Evolutionary conservation across 148 eudicot genomes (phyloP).

Genomic region (Cornus controversa): DNA sequence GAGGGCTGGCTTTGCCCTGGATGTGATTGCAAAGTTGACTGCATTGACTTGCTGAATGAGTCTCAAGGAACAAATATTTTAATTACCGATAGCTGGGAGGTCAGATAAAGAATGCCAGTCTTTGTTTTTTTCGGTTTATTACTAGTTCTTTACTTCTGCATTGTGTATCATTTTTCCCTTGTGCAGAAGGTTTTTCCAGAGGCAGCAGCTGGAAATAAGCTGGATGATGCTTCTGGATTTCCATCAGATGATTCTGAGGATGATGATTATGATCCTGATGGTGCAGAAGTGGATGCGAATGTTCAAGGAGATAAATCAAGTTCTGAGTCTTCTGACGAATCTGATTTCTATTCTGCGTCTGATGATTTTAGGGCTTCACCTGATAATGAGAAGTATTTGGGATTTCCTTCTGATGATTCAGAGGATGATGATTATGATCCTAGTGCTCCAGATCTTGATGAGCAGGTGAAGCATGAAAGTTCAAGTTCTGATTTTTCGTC

Average conservation of each 20-base stretch:
- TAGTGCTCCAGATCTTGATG: constrained; percentile 41
- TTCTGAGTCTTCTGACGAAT: constrained; percentile 61
- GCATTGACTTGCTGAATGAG: constrained; percentile 77
- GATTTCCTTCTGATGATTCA: constrained; percentile 84
- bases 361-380: constrained; percentile 50
- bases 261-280: constrained; percentile 76
- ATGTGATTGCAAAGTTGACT: constrained; percentile 92
- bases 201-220: constrained; percentile 52
- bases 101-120: constrained; percentile 18
- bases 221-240: constrained; percentile 52
- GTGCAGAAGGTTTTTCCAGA: constrained; percentile 89
- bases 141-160: neutral
- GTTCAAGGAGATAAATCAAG: constrained; percentile 47
- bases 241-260: constrained; percentile 94
- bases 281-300: constrained; percentile 39
- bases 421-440: constrained; percentile 94
- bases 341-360: constrained; percentile 58
- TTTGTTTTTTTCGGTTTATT: neutral
- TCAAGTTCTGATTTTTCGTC: constrained; percentile 91
- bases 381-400: constrained; percentile 41
- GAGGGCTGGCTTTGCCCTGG: constrained; percentile 97
- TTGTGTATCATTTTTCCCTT: constrained; percentile 19
- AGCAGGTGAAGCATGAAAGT: constrained; percentile 45
- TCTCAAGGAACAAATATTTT: constrained; percentile 62
- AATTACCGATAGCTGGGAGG: constrained; percentile 84